phyloP scores from a whole-genome alignment of 2,329 filamentous ascomycete genomes.

The Trichocomaceae sp. region DNA sequence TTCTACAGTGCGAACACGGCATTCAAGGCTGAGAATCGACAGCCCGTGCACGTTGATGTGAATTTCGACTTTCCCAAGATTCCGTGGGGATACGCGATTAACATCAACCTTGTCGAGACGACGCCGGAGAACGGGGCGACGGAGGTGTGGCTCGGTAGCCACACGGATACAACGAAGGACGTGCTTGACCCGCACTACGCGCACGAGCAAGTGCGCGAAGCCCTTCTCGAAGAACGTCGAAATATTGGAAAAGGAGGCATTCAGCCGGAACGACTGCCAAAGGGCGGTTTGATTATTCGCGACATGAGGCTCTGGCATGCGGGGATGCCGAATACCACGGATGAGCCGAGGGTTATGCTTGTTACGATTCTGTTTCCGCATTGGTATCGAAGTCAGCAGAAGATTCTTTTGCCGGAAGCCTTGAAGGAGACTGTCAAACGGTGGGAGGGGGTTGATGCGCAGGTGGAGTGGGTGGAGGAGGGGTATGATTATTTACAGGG shows the following conservation, averaged over 20 bases:
- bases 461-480: slow-evolving; percentile 32
- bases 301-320: slow-evolving; percentile 47
- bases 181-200: slow-evolving; percentile 14
- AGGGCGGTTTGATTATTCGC: slow-evolving; percentile 41
- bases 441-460: slow-evolving; percentile 28
- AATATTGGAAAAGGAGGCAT: slow-evolving; percentile 3
- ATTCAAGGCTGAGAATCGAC: slow-evolving; percentile 29
- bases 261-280: slow-evolving; percentile 23
- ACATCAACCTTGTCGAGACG: slow-evolving; percentile 43
- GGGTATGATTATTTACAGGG: slow-evolving; percentile 33
- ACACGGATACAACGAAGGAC: slow-evolving; percentile 32
- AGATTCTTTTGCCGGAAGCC: slow-evolving; percentile 26
- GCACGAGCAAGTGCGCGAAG: slow-evolving; percentile 22
- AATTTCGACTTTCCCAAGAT: slow-evolving; percentile 44
- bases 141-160: slow-evolving; percentile 47
- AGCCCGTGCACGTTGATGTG: slow-evolving; percentile 39
- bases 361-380: slow-evolving; percentile 33
- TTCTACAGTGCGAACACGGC: slow-evolving; percentile 38
- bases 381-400: slow-evolving; percentile 30
- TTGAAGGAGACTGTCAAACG: slow-evolving; percentile 25
- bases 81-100: slow-evolving; percentile 44
- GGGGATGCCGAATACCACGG: slow-evolving; percentile 41
- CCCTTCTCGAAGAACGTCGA: slow-evolving; percentile 27
- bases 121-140: slow-evolving; percentile 44
- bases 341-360: slow-evolving; percentile 42